These are phyloP conservation scores for Microbotryum saponariae DNA, from an alignment of 1,284 basidiomycete genomes.

Conservation along the genomic window DNA sequence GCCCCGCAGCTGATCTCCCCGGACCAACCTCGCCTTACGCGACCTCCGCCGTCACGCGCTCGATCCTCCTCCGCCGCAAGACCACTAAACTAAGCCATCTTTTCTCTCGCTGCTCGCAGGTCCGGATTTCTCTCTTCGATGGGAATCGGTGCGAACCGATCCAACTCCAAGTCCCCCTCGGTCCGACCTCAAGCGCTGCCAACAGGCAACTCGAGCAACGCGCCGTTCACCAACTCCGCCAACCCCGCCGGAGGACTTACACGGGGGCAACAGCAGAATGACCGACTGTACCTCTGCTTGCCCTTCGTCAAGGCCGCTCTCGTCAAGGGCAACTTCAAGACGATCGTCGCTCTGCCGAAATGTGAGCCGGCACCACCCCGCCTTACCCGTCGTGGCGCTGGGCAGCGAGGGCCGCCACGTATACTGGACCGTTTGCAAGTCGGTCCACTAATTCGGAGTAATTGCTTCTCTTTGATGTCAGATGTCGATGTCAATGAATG, in stretches of 20 bases:
- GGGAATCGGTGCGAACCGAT: conserved; percentile 22
- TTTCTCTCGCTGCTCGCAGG: conserved; percentile 7
- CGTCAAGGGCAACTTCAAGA: conserved; percentile 98
- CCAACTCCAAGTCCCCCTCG: conserved; percentile 5
- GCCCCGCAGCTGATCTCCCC: too few relatives aligned
- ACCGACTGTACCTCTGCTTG: conserved; percentile 28
- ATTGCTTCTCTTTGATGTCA: background rate
- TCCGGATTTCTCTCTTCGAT: conserved; percentile 30
- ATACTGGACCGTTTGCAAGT: too few relatives aligned
- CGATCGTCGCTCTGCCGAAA: conserved; percentile 93
- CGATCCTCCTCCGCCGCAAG: too few relatives aligned
- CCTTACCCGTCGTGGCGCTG: background rate
- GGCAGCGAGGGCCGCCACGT: background rate
- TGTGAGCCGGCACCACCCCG: conserved; percentile 42
- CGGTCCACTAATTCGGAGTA: too few relatives aligned
- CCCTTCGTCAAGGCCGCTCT: conserved; percentile 87
- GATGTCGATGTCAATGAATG: conserved; percentile 94
- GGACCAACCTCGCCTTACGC: too few relatives aligned
- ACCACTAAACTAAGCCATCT: too few relatives aligned
- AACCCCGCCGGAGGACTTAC: conserved; percentile 5
- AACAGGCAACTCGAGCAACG: conserved; percentile 9
- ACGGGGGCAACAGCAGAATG: conserved; percentile 19
- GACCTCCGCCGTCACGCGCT: too few relatives aligned
- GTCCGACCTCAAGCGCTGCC: conserved; percentile 7
- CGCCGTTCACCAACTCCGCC: conserved; percentile 17